Conservation (phyloP, 805 yeast species). For the Kuraishia ogatae region DNA sequence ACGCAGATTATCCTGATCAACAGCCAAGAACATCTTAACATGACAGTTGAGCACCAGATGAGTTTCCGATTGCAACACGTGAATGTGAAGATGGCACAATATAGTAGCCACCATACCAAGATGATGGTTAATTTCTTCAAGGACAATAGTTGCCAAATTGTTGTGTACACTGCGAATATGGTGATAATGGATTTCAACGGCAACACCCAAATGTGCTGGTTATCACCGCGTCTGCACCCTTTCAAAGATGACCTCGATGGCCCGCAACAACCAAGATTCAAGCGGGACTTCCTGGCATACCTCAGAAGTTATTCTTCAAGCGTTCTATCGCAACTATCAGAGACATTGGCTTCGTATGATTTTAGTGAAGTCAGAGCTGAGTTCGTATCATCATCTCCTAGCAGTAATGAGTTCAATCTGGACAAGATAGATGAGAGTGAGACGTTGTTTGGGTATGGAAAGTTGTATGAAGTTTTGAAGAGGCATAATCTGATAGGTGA, state of each 20-base stretch:
- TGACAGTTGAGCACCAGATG: constrained; percentile 22
- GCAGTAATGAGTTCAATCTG: constrained; percentile 18
- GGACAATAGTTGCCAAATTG: constrained; percentile 38
- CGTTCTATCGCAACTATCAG: constrained; percentile 19
- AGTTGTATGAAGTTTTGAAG: constrained; percentile 30
- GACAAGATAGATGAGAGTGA: constrained; percentile 6
- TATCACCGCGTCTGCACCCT: constrained; percentile 33
- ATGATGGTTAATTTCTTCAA: constrained; percentile 50
- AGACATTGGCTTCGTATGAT: constrained; percentile 25
- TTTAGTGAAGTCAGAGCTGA: constrained; percentile 41
- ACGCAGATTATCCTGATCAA: constrained; percentile 17
- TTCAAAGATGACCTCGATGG: constrained; percentile 1
- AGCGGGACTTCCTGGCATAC: constrained; percentile 34
- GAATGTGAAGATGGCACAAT: constrained; percentile 27
- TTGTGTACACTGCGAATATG: constrained; percentile 52
- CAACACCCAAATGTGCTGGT: constrained; percentile 64
- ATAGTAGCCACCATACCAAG: constrained; percentile 56
- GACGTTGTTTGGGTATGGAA: constrained; percentile 39
- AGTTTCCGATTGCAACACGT: constrained; percentile 14
- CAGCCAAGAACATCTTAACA: constrained; percentile 22
- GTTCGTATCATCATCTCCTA: constrained; percentile 50
- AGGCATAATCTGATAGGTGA: constrained; percentile 20
- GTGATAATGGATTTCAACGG: constrained; percentile 43
- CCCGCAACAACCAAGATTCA: constrained; percentile 27
- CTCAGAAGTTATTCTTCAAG: constrained; percentile 31